Evolutionary conservation across 192 early-diverging fungal species (phyloP).

Genomic region (Diversispora eburnea): DNA sequence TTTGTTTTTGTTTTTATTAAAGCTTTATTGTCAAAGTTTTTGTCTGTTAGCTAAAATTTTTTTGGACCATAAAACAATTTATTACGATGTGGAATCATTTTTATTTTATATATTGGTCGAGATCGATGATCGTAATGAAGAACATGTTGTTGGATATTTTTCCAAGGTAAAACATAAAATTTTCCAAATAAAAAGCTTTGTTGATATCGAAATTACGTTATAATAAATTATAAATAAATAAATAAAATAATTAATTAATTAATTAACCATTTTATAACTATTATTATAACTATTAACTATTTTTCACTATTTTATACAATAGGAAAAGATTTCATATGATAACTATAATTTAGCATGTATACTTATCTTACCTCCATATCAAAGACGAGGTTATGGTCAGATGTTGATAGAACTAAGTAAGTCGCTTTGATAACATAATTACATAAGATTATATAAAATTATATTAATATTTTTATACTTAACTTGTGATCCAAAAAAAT

Average conservation of each 20-base stretch:
- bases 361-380: constrained; percentile 80
- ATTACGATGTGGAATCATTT: constrained; percentile 91
- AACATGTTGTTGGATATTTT: constrained; percentile 88
- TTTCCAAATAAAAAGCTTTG: background rate
- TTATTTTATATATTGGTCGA: constrained; percentile 89
- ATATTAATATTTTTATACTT: background rate
- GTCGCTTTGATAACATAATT: constrained; percentile 23
- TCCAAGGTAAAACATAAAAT: constrained; percentile 67
- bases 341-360: constrained; percentile 91
- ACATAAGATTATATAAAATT: background rate
- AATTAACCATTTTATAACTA: background rate
- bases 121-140: constrained; percentile 39
- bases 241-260: background rate
- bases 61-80: constrained; percentile 94
- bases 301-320: constrained; percentile 21
- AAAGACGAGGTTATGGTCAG: constrained; percentile 80
- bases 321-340: constrained; percentile 84
- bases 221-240: background rate
- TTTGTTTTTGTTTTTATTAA: constrained; percentile 5
- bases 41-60: constrained; percentile 92
- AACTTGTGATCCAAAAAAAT: background rate
- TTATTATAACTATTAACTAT: no score
- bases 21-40: constrained; percentile 94
- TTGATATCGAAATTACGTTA: no score
- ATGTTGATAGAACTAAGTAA: constrained; percentile 90